A percentile compares a stretch with the other conserved stretches of the same genome.
Evolutionary conservation across 176 grass and related monocot genomes (phyloP).

Genomic region (Eragrostis curvula): DNA sequence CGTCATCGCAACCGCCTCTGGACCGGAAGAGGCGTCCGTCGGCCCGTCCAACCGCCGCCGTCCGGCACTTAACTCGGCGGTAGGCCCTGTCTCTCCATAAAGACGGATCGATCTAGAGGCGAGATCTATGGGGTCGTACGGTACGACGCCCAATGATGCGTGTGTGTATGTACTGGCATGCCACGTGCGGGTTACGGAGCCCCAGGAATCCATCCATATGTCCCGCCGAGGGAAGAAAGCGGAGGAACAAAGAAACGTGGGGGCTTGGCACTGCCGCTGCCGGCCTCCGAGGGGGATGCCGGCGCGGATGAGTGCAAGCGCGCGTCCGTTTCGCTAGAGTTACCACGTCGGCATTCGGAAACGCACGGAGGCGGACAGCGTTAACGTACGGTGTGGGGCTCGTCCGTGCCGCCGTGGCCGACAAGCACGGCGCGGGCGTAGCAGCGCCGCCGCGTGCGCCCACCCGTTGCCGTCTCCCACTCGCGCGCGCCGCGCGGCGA

Average conservation of each 20-base stretch:
- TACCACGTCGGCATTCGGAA: neutral
- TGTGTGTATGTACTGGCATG: slow-evolving; percentile 26
- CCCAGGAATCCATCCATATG: too few relatives aligned
- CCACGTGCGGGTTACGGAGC: slow-evolving; percentile 17
- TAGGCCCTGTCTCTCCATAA: slow-evolving; percentile 17
- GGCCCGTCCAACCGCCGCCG: too few relatives aligned
- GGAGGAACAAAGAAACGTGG: slow-evolving; percentile 31
- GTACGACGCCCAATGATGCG: slow-evolving; percentile 30
- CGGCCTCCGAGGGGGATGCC: slow-evolving; percentile 21
- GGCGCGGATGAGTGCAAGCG: slow-evolving; percentile 10
- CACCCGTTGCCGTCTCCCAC: neutral
- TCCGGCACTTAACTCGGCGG: slow-evolving; percentile 13
- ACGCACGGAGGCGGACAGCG: neutral
- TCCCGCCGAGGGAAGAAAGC: neutral
- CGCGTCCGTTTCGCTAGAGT: neutral
- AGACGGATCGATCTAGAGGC: slow-evolving; percentile 33
- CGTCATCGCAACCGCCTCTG: neutral
- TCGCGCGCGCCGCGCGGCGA: slow-evolving; percentile 22
- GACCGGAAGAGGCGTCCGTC: neutral
- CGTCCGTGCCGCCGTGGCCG: slow-evolving; percentile 1
- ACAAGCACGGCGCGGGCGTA: neutral
- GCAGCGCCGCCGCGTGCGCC: neutral
- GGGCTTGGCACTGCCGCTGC: neutral
- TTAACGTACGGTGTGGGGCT: neutral
- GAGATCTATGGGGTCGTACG: slow-evolving; percentile 15